These are phyloP conservation scores for Penicillium polonicum DNA, from an alignment of 2,329 filamentous ascomycete species.

Conservation along the genomic window DNA sequence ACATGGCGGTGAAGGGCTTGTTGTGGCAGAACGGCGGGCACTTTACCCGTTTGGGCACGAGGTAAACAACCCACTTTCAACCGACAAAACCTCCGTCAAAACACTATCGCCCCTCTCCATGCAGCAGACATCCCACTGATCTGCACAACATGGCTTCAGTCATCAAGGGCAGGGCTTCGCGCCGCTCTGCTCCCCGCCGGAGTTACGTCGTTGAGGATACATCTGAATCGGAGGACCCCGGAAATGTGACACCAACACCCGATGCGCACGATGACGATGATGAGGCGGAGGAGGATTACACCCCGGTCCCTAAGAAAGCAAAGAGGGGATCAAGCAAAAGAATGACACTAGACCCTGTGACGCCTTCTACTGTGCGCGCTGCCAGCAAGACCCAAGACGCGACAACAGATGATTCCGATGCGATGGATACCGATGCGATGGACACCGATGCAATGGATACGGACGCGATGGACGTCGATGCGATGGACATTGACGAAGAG, in stretches of 20 bases:
- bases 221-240: slow-evolving; percentile 69
- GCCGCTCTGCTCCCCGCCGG: slow-evolving; percentile 63
- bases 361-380: slow-evolving; percentile 39
- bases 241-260: slow-evolving; percentile 47
- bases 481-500: slow-evolving; percentile 33
- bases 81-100: slow-evolving; percentile 15
- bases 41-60: slow-evolving; percentile 36
- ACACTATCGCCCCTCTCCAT: slow-evolving; percentile 20
- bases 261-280: slow-evolving; percentile 52
- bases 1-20: slow-evolving; percentile 31
- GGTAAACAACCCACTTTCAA: slow-evolving; percentile 43
- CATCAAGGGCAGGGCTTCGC: slow-evolving; percentile 54
- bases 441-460: slow-evolving; percentile 54
- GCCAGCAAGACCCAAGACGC: slow-evolving; percentile 44
- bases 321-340: slow-evolving; percentile 59
- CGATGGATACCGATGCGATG: slow-evolving; percentile 57
- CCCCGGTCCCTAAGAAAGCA: slow-evolving; percentile 65
- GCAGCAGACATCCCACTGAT: slow-evolving; percentile 23
- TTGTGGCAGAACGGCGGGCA: slow-evolving; percentile 35
- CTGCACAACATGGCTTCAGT: slow-evolving; percentile 39
- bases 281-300: slow-evolving; percentile 71
- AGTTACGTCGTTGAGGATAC: slow-evolving; percentile 73
- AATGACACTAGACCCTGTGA: slow-evolving; percentile 51
- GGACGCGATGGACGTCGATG: slow-evolving; percentile 55
- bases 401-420: slow-evolving; percentile 54